Evolutionary conservation across 768 basidiomycete species (phyloP).

Genomic region (Sarcomyxa edulis): DNA sequence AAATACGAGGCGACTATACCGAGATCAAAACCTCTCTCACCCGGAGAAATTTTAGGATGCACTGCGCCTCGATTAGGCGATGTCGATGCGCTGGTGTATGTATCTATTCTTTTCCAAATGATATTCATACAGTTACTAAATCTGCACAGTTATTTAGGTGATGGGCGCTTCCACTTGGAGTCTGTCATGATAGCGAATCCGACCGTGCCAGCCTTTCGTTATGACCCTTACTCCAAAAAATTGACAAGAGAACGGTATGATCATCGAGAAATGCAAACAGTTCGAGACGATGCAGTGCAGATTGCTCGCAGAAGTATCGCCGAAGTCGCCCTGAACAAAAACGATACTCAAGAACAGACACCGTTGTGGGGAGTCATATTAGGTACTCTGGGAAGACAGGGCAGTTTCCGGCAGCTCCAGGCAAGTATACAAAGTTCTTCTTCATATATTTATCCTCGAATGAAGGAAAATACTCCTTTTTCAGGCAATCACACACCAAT

Average conservation of each 20-base stretch:
- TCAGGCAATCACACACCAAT: conserved; percentile 72
- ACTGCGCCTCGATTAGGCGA: conserved; percentile 78
- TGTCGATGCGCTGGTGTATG: conserved; percentile 86
- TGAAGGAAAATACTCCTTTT: not conserved
- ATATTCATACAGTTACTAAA: conserved; percentile 9
- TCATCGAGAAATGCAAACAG: conserved; percentile 78
- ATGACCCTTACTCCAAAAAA: conserved; percentile 98
- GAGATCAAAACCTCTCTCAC: conserved; percentile 86
- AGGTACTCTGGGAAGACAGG: conserved; percentile 93
- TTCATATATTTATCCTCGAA: not conserved
- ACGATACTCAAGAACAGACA: conserved; percentile 6
- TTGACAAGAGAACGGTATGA: conserved; percentile 90
- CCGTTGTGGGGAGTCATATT: conserved; percentile 88
- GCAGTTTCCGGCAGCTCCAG: conserved; percentile 84
- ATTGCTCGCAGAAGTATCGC: conserved; percentile 64
- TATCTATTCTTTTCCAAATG: conserved; percentile 2
- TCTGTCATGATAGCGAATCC: conserved; percentile 99
- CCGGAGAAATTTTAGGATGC: conserved; percentile 96
- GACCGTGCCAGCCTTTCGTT: conserved; percentile 88
- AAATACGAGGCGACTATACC: conserved; percentile 77
- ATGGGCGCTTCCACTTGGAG: conserved; percentile 97
- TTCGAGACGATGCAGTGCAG: conserved; percentile 72
- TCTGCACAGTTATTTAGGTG: conserved; percentile 82
- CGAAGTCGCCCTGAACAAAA: conserved; percentile 4
- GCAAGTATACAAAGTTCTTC: conserved; percentile 27